phyloP scores from a whole-genome alignment of 495 filamentous ascomycete species.

The Penicillium atrosanguineum region DNA sequence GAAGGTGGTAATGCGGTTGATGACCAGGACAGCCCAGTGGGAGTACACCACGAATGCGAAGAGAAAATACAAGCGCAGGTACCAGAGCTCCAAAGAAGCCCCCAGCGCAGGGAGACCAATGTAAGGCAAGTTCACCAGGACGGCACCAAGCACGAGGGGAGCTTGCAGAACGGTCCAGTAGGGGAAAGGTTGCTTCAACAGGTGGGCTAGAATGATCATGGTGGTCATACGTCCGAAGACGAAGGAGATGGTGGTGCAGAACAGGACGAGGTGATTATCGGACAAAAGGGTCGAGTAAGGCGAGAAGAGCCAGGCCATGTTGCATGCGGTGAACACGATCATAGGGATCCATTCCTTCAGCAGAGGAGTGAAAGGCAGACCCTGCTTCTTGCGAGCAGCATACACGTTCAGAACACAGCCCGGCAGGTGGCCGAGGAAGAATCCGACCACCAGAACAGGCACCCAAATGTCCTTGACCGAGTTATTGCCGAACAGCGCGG shows the following conservation, averaged over 20 bases:
- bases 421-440: constrained; percentile 81
- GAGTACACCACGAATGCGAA: constrained; percentile 82
- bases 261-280: constrained; percentile 85
- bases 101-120: constrained; percentile 67
- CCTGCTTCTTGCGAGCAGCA: constrained; percentile 66
- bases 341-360: constrained; percentile 97
- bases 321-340: constrained; percentile 69
- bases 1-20: constrained; percentile 86
- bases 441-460: constrained; percentile 64
- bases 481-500: constrained; percentile 58
- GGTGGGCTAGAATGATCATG: constrained; percentile 96
- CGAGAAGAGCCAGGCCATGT: constrained; percentile 80
- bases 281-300: constrained; percentile 75
- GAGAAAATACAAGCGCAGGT: constrained; percentile 77
- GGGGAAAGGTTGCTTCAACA: constrained; percentile 90
- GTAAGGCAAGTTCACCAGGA: constrained; percentile 77
- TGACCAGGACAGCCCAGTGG: constrained; percentile 89
- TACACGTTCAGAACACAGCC: constrained; percentile 76
- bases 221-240: constrained; percentile 99
- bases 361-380: constrained; percentile 75
- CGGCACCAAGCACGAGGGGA: constrained; percentile 79
- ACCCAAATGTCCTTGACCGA: constrained; percentile 88
- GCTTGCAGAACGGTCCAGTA: constrained; percentile 91
- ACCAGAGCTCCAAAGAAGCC: constrained; percentile 64
- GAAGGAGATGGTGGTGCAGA: constrained; percentile 90